These are phyloP conservation scores for Fusarium keratoplasticum DNA, from an alignment of 2,329 filamentous ascomycete species.

Conservation along the genomic window DNA sequence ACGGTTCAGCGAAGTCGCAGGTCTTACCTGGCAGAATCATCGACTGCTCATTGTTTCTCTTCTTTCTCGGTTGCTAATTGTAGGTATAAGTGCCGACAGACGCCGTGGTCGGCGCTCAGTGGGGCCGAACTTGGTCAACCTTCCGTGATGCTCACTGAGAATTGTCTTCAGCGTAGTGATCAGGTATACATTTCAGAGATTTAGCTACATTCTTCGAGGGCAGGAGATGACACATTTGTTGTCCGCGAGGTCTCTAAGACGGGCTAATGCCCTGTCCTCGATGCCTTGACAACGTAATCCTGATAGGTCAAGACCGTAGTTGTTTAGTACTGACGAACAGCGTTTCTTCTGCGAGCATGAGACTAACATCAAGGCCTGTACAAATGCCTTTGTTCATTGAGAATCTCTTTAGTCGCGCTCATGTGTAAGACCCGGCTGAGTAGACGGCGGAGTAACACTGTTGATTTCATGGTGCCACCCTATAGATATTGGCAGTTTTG, in stretches of 20 bases:
- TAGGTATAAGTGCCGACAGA: neutral
- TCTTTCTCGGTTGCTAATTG: neutral
- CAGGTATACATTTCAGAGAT: too few relatives aligned
- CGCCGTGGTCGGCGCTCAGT: neutral
- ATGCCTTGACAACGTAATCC: neutral
- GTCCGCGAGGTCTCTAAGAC: neutral
- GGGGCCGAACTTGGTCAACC: neutral
- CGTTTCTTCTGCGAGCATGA: neutral
- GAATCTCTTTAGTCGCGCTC: neutral
- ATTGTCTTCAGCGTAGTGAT: neutral
- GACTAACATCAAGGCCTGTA: neutral
- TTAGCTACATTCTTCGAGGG: neutral
- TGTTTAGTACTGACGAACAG: neutral
- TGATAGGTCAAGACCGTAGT: neutral
- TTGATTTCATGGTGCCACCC: neutral
- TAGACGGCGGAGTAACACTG: neutral
- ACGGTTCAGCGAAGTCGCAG: neutral
- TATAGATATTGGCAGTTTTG: neutral
- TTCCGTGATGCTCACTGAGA: neutral
- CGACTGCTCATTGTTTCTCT: neutral
- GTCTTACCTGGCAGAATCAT: neutral
- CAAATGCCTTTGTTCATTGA: neutral
- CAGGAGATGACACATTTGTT: neutral
- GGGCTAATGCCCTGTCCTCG: neutral
- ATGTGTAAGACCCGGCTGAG: neutral